Conservation (phyloP, 2,329 filamentous ascomycete species). For the Monilinia fructicola region DNA sequence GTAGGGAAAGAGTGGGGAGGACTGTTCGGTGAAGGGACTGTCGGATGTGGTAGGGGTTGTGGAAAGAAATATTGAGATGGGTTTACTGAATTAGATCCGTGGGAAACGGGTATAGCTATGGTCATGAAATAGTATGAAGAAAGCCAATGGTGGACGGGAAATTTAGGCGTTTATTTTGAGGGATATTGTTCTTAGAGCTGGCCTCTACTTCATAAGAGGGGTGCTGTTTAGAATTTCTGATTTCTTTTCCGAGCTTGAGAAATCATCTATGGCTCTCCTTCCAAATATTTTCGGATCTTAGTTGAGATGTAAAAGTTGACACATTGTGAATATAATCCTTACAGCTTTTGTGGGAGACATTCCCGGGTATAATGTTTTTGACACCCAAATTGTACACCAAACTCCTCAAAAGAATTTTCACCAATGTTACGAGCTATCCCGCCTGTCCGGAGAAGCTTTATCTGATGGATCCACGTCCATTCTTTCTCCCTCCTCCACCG, state of each 20-base stretch:
- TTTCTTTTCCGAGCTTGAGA: neutral
- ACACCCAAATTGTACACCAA: conserved; percentile 7
- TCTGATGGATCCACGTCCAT: conserved; percentile 22
- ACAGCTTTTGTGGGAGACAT: neutral
- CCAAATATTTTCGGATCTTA: neutral
- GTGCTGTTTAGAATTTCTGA: neutral
- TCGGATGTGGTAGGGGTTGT: neutral
- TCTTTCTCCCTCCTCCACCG: conserved; percentile 29
- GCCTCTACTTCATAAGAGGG: neutral
- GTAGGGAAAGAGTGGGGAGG: neutral
- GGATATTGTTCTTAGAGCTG: neutral
- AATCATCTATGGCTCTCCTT: neutral
- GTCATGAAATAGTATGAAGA: neutral
- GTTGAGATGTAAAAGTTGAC: neutral
- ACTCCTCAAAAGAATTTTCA: conserved; percentile 8
- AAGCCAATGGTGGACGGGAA: neutral
- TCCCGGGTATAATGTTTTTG: conserved; percentile 15
- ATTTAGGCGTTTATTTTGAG: neutral
- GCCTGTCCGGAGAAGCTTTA: neutral
- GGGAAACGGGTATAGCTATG: neutral
- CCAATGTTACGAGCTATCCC: neutral
- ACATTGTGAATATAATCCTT: neutral
- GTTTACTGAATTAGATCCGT: neutral
- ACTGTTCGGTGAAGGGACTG: neutral
- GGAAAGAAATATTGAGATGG: neutral